Evolutionary conservation across 2,329 filamentous ascomycete species (phyloP), one percentile per base, ranked within the genome.

Genomic region (Neopestalotiopsis rosae): DNA sequence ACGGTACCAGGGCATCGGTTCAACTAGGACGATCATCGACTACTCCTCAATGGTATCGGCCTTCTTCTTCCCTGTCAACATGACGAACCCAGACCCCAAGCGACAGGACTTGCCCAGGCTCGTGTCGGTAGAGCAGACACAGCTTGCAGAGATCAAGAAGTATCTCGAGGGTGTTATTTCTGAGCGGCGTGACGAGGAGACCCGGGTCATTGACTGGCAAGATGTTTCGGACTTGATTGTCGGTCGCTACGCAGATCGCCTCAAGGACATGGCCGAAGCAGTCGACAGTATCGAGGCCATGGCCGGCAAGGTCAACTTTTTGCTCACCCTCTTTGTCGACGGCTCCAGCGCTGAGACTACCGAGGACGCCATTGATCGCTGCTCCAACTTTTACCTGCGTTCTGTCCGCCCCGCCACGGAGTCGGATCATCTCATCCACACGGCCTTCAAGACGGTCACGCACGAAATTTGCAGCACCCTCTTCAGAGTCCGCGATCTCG

Each of bases 221-320:
- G 80, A 77, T 0, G 77, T 88, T 3, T 79, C 82, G 1, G 88
- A 90, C 70, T 83, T 88, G 83, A 79, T 90, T n/a, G 79, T 89
- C 4, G 74, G 78, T 6, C 81, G 87, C 4, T 90, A 89, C 74
- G 82, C 83, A 3, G 75, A 82, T 42, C 79, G 84, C n/a, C 77
- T 90, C 40, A 62, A 58, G 12, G 70, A 76, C n/a, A 70, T 75
- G 17, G 68, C 68, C 5, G 74, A 74, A 38, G 56, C 42, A 13
- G 63, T 67, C 32, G 56, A 64, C 42, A 3, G 12, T 38, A 32
- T 69, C 20, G 62, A 65, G 13, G 10, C 17, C 13, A 64, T 71
- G 67, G 38, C 49, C 10, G 24, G 30, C 5, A 63, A 71, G n/a
- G 42, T 75, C 13, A 71, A 70, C 32, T 67, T 73, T 28, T 65